Evolutionary conservation across 2,329 filamentous ascomycete genomes (phyloP).

Genomic region (Aspergillus nomiae): DNA sequence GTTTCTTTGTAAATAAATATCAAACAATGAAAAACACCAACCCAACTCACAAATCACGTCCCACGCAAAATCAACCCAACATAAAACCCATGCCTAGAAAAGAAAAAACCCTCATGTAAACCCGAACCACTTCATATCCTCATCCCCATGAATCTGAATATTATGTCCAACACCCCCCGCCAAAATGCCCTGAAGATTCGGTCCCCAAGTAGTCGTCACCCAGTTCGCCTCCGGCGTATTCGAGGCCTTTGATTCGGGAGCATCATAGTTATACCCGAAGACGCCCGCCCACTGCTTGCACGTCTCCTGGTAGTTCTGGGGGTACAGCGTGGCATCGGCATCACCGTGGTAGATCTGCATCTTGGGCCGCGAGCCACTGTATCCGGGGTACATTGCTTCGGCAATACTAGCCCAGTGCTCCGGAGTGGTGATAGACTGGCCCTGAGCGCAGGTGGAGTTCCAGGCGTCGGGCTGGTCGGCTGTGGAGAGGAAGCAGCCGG

Average conservation of each 20-base stretch:
- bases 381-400: conserved; percentile 26
- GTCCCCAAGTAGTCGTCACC: conserved; percentile 25
- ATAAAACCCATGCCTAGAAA: too few species aligned
- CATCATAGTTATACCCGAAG: conserved; percentile 39
- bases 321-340: conserved; percentile 52
- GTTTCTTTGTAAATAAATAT: too few species aligned
- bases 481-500: conserved; percentile 24
- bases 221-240: conserved; percentile 22
- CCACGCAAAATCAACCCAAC: too few species aligned
- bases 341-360: conserved; percentile 63
- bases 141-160: conserved; percentile 22
- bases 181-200: conserved; percentile 25
- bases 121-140: conserved; percentile 30
- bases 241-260: conserved; percentile 15
- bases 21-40: too few species aligned
- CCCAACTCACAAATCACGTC: too few species aligned
- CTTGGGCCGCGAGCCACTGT: conserved; percentile 53
- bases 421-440: conserved; percentile 21
- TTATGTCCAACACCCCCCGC: conserved; percentile 25
- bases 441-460: conserved; percentile 27
- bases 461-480: conserved; percentile 21
- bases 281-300: conserved; percentile 60
- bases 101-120: conserved; percentile 12
- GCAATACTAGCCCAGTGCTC: conserved; percentile 24
- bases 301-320: conserved; percentile 60